phyloP scores from a whole-genome alignment of 2,329 filamentous ascomycete genomes.

The Trichoderma semiorbis region DNA sequence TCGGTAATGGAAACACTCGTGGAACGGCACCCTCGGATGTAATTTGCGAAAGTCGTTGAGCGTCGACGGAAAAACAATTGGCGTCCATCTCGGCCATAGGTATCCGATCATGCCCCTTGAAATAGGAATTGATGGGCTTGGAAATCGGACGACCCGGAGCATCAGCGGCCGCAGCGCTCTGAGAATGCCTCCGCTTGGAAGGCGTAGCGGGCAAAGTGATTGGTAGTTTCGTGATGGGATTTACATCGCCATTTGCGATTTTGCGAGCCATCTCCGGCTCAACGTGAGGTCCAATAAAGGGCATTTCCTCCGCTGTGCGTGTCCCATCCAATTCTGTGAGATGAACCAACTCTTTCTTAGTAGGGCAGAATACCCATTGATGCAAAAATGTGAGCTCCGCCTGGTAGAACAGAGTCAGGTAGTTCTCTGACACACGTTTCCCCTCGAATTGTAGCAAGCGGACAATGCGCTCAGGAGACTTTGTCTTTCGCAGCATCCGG shows the following conservation, averaged over 20 bases:
- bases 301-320: slow-evolving; percentile 65
- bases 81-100: slow-evolving; percentile 61
- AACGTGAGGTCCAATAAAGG: slow-evolving; percentile 75
- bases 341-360: slow-evolving; percentile 66
- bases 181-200: slow-evolving; percentile 41
- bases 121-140: slow-evolving; percentile 55
- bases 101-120: slow-evolving; percentile 48
- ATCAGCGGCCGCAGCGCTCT: slow-evolving; percentile 26
- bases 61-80: slow-evolving; percentile 56
- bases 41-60: slow-evolving; percentile 44
- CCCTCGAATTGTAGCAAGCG: slow-evolving; percentile 85
- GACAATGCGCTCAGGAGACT: slow-evolving; percentile 77
- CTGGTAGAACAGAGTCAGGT: slow-evolving; percentile 75
- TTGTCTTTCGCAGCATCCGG: slow-evolving; percentile 84
- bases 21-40: slow-evolving; percentile 50
- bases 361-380: slow-evolving; percentile 89
- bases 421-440: slow-evolving; percentile 78
- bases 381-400: slow-evolving; percentile 92
- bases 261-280: slow-evolving; percentile 65
- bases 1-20: slow-evolving; percentile 56
- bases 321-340: slow-evolving; percentile 64
- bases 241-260: slow-evolving; percentile 76
- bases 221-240: slow-evolving; percentile 81
- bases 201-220: slow-evolving; percentile 45
- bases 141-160: slow-evolving; percentile 27